Evolutionary conservation across 73 alveolate genomes (phyloP).

Genomic region (Blepharisma japonicum): DNA sequence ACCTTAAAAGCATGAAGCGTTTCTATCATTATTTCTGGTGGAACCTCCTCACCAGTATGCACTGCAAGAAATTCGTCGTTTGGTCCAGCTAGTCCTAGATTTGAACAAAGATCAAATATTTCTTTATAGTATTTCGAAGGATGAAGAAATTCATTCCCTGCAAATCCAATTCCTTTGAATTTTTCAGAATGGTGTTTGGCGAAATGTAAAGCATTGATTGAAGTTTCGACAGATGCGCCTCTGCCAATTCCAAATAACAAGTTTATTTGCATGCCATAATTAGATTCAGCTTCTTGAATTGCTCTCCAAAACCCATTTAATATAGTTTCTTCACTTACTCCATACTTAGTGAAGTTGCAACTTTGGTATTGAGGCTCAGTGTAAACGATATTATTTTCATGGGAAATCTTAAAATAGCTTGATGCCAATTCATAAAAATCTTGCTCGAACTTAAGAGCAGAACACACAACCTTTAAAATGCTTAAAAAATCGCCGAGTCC

Average conservation of each 20-base stretch:
- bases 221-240: neutral
- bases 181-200: neutral
- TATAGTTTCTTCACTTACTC: neutral
- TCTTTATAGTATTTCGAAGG: neutral
- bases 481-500: neutral
- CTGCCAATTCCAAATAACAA: neutral
- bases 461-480: neutral
- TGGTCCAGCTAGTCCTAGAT: constrained; percentile 8
- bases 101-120: neutral
- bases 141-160: neutral
- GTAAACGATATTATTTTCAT: neutral
- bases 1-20: neutral
- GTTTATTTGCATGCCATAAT: neutral
- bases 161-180: neutral
- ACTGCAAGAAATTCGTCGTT: neutral
- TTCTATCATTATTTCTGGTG: neutral
- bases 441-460: neutral
- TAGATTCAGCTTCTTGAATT: neutral
- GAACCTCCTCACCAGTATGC: constrained; percentile 11
- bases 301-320: neutral
- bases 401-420: neutral
- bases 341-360: neutral
- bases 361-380: neutral
- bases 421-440: neutral
- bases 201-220: neutral